Evolutionary conservation across 2,329 filamentous ascomycete genomes (phyloP), one percentile per base, ranked within the genome.

Genomic region (Ploettnerulaceae sp.): DNA sequence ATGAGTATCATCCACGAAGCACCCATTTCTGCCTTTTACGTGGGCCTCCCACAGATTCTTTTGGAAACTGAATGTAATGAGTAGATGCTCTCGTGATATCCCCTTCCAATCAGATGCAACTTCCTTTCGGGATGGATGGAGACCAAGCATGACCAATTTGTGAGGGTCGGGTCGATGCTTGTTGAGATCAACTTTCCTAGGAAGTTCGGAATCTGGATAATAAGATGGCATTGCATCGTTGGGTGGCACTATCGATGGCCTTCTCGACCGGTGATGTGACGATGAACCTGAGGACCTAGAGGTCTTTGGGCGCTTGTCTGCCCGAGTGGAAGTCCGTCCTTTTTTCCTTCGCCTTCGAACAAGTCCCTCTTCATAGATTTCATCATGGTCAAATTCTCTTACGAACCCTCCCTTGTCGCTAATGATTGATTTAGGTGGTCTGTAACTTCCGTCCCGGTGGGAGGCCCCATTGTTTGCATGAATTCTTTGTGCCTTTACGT

Each of bases 21-120:
- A 81, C 5, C 84, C 84, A 56, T 89, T 89, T 52, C 66, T 63
- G 8, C 75, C 74, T n/a, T 74, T 61, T 9, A 77, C 68, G 31
- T 69, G 58, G 36, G 85, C 78, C 60, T 87, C 79, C 58, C 87
- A 90, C 5, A 77, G 69, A 15, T 77, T 72, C 31, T 72, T 72
- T 9, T 78, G 69, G 51, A 76, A 71, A 58, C 86, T 84, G 66
- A 82, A 90, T 36, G 76, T 71, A 56, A 91, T 87, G 58, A 81
- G 82, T 38, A 87, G 70, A 63, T 91, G 86, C 56, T 84, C 71
- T 51, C 85, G 73, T 3, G 86, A 90, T 45, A 90, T 89, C 40
- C 76, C 77, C 60, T 84, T 86, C 40, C 85, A 86, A 52, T 76
- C 79, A 49, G 9, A 6, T 26, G n/a, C 14, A n/a, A 12, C 29